A percentile compares a stretch with the other conserved stretches of the same genome.
Conservation (phyloP, 164 flowering plant genomes). For the Stephania japonica region DNA sequence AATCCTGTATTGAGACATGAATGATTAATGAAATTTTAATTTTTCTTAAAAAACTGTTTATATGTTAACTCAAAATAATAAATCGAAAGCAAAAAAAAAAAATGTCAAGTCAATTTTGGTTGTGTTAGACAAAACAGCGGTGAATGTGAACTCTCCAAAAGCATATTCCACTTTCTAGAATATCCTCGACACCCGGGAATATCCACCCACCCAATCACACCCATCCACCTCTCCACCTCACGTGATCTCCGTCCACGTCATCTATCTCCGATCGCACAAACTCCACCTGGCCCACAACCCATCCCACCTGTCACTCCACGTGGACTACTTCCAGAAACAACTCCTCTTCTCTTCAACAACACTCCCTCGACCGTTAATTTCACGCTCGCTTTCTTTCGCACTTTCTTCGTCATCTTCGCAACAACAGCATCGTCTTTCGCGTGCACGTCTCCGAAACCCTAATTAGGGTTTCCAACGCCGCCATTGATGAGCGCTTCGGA, state of each 20-base stretch:
- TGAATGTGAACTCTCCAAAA: background rate
- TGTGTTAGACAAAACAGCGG: no score
- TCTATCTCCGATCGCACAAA: background rate
- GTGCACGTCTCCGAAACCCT: constrained; percentile 2
- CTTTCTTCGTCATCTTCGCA: background rate
- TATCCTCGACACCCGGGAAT: background rate
- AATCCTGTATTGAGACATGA: no score
- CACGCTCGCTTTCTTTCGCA: background rate
- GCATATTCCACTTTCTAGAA: constrained; percentile 4
- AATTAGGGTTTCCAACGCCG: background rate
- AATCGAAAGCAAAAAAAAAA: no score
- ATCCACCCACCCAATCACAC: background rate
- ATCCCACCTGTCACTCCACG: background rate
- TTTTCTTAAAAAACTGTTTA: no score
- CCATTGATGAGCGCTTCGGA: constrained; percentile 19
- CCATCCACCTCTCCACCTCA: background rate
- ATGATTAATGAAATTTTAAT: no score
- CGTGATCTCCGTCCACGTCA: constrained; percentile 7
- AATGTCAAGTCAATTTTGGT: no score
- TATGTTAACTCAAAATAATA: no score
- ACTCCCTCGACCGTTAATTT: constrained; percentile 12
- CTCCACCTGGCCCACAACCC: no score
- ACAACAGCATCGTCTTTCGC: background rate
- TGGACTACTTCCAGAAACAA: background rate
- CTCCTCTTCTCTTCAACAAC: background rate